Evolutionary conservation across 768 basidiomycete genomes (phyloP), one percentile per base, ranked within the genome.

Genomic region (Leccinum aurantiacum): DNA sequence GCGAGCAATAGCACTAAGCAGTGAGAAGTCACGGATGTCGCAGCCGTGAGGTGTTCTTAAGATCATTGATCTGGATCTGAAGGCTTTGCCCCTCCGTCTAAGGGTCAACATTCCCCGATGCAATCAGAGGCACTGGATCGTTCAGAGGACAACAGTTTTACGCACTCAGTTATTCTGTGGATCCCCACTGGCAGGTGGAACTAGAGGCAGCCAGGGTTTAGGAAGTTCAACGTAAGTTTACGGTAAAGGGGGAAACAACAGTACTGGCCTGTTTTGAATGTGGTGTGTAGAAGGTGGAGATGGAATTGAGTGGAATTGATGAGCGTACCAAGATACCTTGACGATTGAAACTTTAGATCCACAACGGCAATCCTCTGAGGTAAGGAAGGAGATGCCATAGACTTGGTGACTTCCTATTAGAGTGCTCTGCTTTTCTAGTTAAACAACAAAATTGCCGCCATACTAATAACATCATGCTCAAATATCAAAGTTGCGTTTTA

Each of bases 1-100:
- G 93, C 98, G 80, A 80, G 98, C n/a, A 69, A 90, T 69, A 88
- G 85, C 56, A 81, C 98, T 54, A 84, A 89, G 14, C 89, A 95
- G 70, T 98, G 98, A 71, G 91, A 91, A 61, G 91, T 93, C 56
- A 95, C 98, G 78, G 98, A 84, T 66, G 75, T 92, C 54, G 83
- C 82, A 61, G 88, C 92, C 2, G 44, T 19, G 44, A 46, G n/a
- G 10, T 46, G 11, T 44, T 19, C 4, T 10, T 11, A 44, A 44
- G 2, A 44, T 44, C n/a, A 10, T n/a, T 44, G 41, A 44, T n/a
- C 41, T 11, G 10, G n/a, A 19, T 7, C 1, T 55, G 33, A 33
- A 33, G 33, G 11, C 33, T 33, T 33, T 53, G 31, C 46, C 51
- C 54, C 24, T 11, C 48, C 27, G 44, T 50, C 22, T n/a, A 11